Evolutionary conservation across 306 rosid species (phyloP).

Genomic region (Trifolium pratense): DNA sequence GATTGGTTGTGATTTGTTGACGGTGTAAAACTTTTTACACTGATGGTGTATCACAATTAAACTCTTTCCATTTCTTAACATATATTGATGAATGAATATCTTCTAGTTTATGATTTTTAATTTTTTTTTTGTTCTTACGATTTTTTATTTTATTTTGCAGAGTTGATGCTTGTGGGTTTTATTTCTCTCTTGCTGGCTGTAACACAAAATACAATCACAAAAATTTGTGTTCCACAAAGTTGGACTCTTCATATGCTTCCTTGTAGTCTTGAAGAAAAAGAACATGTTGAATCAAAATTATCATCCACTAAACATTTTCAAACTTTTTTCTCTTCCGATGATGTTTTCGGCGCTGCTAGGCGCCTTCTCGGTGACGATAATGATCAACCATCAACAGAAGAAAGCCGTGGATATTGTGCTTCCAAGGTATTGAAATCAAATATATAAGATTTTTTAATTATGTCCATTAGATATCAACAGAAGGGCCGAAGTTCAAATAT

Average conservation of each 20-base stretch:
- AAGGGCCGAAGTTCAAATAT: too few relatives aligned
- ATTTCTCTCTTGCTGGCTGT: conserved; percentile 85
- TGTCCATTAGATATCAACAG: too few relatives aligned
- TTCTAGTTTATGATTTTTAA: conserved; percentile 1
- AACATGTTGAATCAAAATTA: conserved; percentile 10
- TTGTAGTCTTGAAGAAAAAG: conserved; percentile 44
- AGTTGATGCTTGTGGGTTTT: conserved; percentile 89
- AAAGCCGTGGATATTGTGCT: conserved; percentile 52
- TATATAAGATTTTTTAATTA: neutral
- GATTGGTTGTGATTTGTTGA: too few relatives aligned
- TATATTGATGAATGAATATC: neutral
- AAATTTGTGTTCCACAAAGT: conserved; percentile 57
- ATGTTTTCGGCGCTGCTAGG: conserved; percentile 39
- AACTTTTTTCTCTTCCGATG: conserved; percentile 46
- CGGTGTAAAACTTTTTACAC: too few relatives aligned
- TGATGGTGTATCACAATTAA: neutral
- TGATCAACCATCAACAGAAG: neutral
- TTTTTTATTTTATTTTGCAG: conserved; percentile 43
- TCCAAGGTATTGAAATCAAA: conserved; percentile 51
- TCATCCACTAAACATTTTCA: conserved; percentile 47
- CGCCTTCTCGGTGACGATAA: conserved; percentile 45
- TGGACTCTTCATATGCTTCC: conserved; percentile 68
- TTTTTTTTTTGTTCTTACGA: neutral
- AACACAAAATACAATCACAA: conserved; percentile 60
- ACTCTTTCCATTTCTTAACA: neutral